A percentile compares a stretch with the other conserved stretches of the same genome.
These are phyloP conservation scores for Apostasia ramifera DNA, from an alignment of 106 monocot genomes.

Conservation along the genomic window DNA sequence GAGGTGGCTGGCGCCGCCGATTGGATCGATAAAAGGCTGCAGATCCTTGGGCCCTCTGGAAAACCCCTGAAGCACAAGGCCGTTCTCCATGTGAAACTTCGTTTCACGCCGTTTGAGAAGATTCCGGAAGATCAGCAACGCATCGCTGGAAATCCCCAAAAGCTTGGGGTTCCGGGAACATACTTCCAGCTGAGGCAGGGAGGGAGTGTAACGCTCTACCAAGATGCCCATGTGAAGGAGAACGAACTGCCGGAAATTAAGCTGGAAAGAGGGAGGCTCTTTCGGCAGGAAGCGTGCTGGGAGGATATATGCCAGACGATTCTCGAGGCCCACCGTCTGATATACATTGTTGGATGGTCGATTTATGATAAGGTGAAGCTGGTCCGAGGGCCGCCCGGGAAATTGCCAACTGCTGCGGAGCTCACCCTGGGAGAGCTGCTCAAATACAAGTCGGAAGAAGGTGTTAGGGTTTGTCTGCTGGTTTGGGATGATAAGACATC, in stretches of 20 bases:
- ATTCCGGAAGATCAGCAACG: not conserved
- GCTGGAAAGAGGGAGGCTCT: constrained; percentile 37
- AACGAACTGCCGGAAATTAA: constrained; percentile 37
- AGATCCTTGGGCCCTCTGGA: constrained; percentile 8
- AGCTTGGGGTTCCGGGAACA: constrained; percentile 12
- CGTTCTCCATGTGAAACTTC: constrained; percentile 11
- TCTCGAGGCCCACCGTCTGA: constrained; percentile 61
- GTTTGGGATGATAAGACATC: constrained; percentile 92
- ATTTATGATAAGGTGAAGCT: constrained; percentile 50
- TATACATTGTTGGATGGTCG: constrained; percentile 81
- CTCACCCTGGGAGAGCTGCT: constrained; percentile 58
- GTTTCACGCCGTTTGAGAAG: constrained; percentile 17
- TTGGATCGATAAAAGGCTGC: constrained; percentile 10
- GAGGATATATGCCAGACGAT: constrained; percentile 85
- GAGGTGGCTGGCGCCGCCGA: not conserved
- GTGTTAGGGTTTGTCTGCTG: constrained; percentile 63
- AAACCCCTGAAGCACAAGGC: constrained; percentile 1
- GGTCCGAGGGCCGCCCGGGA: constrained; percentile 42
- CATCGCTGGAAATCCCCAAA: constrained; percentile 4
- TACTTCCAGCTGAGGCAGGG: constrained; percentile 31
- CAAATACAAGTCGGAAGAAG: constrained; percentile 81
- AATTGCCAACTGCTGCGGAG: constrained; percentile 11
- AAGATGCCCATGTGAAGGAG: constrained; percentile 64
- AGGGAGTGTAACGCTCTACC: constrained; percentile 44
- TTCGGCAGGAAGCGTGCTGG: constrained; percentile 58